These are phyloP conservation scores for Arthroderma sp. DNA, from an alignment of 2,329 filamentous ascomycete species.

Conservation along the genomic window DNA sequence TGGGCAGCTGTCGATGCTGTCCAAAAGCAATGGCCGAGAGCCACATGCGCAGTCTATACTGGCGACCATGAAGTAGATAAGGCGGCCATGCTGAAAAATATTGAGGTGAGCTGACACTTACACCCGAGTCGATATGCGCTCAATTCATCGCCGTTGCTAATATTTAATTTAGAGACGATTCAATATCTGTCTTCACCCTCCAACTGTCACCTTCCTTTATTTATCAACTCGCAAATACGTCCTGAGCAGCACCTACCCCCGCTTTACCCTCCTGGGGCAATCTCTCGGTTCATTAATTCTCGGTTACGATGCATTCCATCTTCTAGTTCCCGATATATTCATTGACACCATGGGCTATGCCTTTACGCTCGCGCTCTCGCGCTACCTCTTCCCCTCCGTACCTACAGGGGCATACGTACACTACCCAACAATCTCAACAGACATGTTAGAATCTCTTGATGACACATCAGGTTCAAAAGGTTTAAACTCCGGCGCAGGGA, in stretches of 20 bases:
- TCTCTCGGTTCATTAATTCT: constrained; percentile 77
- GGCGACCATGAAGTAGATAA: constrained; percentile 86
- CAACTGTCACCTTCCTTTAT: constrained; percentile 78
- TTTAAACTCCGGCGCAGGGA: constrained; percentile 71
- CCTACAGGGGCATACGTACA: constrained; percentile 91
- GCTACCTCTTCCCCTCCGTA: constrained; percentile 64
- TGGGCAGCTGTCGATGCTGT: constrained; percentile 92
- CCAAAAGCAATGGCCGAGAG: constrained; percentile 75
- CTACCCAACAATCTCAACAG: constrained; percentile 95
- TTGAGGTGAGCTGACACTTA: constrained; percentile 51
- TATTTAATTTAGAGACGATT: constrained; percentile 53
- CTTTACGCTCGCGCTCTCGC: constrained; percentile 71
- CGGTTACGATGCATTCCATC: constrained; percentile 83
- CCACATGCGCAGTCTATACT: constrained; percentile 86
- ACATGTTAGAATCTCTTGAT: constrained; percentile 81
- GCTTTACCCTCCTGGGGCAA: constrained; percentile 88
- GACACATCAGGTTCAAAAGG: constrained; percentile 52
- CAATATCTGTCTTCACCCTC: constrained; percentile 77
- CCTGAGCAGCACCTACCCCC: constrained; percentile 74
- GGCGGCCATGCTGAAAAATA: constrained; percentile 59
- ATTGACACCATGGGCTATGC: constrained; percentile 98
- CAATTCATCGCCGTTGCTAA: not conserved
- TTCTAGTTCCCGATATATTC: constrained; percentile 85
- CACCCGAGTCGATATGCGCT: constrained; percentile 7
- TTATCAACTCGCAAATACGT: constrained; percentile 79